Base-by-base conservation (phyloP, 2,329 filamentous ascomycete genomes). In the Cladobotryum protrusum region DNA sequence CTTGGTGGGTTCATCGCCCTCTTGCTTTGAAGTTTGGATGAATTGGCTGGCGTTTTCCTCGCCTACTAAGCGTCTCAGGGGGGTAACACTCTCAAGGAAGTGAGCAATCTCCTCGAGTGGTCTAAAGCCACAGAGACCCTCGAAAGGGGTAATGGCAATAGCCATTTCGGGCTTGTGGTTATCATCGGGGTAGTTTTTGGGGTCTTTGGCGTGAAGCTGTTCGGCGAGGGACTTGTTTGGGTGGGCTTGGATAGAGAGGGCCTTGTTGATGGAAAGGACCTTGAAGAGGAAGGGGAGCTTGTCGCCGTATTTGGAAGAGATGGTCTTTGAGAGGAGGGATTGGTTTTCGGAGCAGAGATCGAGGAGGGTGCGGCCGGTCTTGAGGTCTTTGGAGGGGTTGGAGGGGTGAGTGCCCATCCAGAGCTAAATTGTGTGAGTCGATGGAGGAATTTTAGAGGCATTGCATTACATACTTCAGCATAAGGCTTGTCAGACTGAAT, bases 91-190 rank as follows among this genome's bases (percentile, higher is more conserved):
- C 44, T 82, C 72, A 32, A 95, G 75, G 67, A 97, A 97, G 66
- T 95, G 88, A 0, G 83, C 77, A 55, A 97, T 93, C 70, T 99
- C 91, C 5, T 72, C 75, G 18, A 96, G 75, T 0, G 93, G 93
- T 9, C 93, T 82, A 76, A 99, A 99, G 33, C 93, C 93, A 62
- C 93, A 99, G 33, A 99, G 80, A 1, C 93, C 93, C 66, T 97
- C 92, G 58, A 99, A 99, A 0, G 89, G 86, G 1, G 93, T 97
- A 61, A 99, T 86, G 54, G 93, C 93, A 67, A 99, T 96, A 55
- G 93, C 91, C 93, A 99, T 99, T 72, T 99, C 93, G 33, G 93
- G 93, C 73, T 99, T 99, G 77, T 99, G 93, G 73, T 99, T 99
- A 74, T 97, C 92, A 75, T 99, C 90, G 51, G 92, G 93, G 66